Percentiles rank a stretch among this genome's conserved stretches.
Evolutionary conservation across 2,329 filamentous ascomycete species (phyloP).

Genomic region (Colletotrichum sp.): DNA sequence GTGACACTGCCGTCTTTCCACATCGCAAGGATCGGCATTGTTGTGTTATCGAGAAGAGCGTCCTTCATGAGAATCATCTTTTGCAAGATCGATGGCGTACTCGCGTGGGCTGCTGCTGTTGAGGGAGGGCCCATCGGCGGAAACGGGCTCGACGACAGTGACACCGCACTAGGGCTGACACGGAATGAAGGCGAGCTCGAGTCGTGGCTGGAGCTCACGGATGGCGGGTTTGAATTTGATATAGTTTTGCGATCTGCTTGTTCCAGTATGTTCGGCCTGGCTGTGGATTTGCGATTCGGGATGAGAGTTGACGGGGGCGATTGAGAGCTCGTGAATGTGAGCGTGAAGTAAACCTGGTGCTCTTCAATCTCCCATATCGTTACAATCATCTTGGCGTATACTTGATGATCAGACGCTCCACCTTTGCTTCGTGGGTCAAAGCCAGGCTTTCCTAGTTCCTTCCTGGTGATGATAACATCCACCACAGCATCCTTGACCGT

Average conservation of each 20-base stretch:
- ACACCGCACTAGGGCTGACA: slow-evolving; percentile 55
- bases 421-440: slow-evolving; percentile 37
- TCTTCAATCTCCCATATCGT: slow-evolving; percentile 76
- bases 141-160: slow-evolving; percentile 64
- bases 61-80: slow-evolving; percentile 81
- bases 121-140: slow-evolving; percentile 72
- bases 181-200: slow-evolving; percentile 52
- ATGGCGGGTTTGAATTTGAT: slow-evolving; percentile 49
- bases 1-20: slow-evolving; percentile 81
- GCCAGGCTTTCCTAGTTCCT: slow-evolving; percentile 44
- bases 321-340: slow-evolving; percentile 73
- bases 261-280: slow-evolving; percentile 45
- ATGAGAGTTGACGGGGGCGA: slow-evolving; percentile 37
- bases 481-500: slow-evolving; percentile 64
- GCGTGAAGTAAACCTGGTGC: slow-evolving; percentile 71
- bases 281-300: slow-evolving; percentile 41
- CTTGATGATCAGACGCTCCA: slow-evolving; percentile 43
- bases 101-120: slow-evolving; percentile 55
- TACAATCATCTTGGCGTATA: slow-evolving; percentile 77
- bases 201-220: slow-evolving; percentile 51
- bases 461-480: slow-evolving; percentile 69
- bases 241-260: slow-evolving; percentile 52
- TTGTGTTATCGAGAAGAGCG: slow-evolving; percentile 75
- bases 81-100: slow-evolving; percentile 69
- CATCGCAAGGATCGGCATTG: slow-evolving; percentile 78